These are phyloP conservation scores for Sporopachydermia quercuum DNA, from an alignment of 805 yeast genomes.

Conservation along the genomic window DNA sequence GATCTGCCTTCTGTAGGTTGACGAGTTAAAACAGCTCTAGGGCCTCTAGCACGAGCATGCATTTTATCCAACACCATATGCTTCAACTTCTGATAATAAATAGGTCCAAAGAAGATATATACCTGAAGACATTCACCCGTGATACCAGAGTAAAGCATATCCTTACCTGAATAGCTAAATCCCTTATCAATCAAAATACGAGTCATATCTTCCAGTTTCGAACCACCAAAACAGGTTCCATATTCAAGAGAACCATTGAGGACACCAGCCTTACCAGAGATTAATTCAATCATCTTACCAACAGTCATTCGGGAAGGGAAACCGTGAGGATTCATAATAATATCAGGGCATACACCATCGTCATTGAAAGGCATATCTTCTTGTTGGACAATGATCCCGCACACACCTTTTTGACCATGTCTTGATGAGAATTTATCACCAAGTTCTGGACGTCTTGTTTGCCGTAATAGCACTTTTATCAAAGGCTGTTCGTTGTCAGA, in stretches of 20 bases:
- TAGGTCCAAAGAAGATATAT: slow-evolving; percentile 96
- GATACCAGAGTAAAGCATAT: slow-evolving; percentile 92
- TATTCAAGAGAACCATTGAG: slow-evolving; percentile 81
- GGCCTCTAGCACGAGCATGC: slow-evolving; percentile 99
- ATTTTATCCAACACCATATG: slow-evolving; percentile 98
- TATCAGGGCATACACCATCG: slow-evolving; percentile 84
- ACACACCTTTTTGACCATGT: slow-evolving; percentile 98
- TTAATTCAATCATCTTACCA: slow-evolving; percentile 93
- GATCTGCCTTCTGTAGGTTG: slow-evolving; percentile 99
- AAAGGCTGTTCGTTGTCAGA: slow-evolving; percentile 91
- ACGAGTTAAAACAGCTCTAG: slow-evolving; percentile 92
- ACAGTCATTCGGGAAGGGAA: slow-evolving; percentile 99
- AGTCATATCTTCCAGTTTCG: slow-evolving; percentile 92
- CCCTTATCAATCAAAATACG: slow-evolving; percentile 81
- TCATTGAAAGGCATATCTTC: slow-evolving; percentile 95
- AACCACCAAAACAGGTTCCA: slow-evolving; percentile 98
- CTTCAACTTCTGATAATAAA: slow-evolving; percentile 93
- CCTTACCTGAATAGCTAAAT: slow-evolving; percentile 89
- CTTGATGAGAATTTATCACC: slow-evolving; percentile 97
- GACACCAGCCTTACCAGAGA: slow-evolving; percentile 97
- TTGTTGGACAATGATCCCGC: slow-evolving; percentile 95
- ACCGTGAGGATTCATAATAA: slow-evolving; percentile 98
- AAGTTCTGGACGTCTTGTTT: slow-evolving; percentile 91
- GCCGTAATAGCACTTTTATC: slow-evolving; percentile 82
- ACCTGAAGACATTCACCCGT: slow-evolving; percentile 97